A percentile compares a stretch with the other conserved stretches of the same genome.
phyloP scores from a whole-genome alignment of 352 stramenopile genomes.

The Phytophthora multivora region DNA sequence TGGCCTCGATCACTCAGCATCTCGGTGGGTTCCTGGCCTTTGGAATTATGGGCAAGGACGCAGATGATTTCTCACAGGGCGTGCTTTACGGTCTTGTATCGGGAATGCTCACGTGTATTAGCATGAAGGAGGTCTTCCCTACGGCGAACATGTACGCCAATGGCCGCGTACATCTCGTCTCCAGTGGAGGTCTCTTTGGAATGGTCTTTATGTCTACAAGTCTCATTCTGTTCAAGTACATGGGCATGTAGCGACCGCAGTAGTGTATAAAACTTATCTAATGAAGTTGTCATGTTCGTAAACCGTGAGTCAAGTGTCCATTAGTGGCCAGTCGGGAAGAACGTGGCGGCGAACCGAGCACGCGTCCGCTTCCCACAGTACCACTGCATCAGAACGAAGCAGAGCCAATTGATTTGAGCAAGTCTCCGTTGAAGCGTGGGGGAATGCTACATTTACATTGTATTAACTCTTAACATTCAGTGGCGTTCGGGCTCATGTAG shows the following conservation, averaged over 20 bases:
- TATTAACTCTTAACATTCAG: too few relatives aligned
- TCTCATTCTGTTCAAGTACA: conserved; percentile 86
- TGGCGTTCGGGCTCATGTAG: too few relatives aligned
- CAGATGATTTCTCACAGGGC: conserved; percentile 61
- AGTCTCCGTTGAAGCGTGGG: too few relatives aligned
- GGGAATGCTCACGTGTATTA: conserved; percentile 96
- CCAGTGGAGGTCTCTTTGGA: conserved; percentile 74
- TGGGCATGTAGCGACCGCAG: conserved; percentile 37
- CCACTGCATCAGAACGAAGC: too few relatives aligned
- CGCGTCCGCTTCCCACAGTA: background rate
- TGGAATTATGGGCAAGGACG: conserved; percentile 57
- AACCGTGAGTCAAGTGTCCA: background rate
- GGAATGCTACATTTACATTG: too few relatives aligned
- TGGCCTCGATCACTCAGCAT: conserved; percentile 78
- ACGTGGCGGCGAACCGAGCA: background rate
- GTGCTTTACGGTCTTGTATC: conserved; percentile 91
- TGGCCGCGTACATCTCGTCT: conserved; percentile 78
- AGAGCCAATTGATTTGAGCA: too few relatives aligned
- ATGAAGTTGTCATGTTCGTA: background rate
- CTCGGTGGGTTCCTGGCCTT: conserved; percentile 89
- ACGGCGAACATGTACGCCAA: conserved; percentile 90
- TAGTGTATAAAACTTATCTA: conserved; percentile 2
- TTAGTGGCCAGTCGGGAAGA: background rate
- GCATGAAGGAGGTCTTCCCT: conserved; percentile 89
- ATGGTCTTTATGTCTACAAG: conserved; percentile 92